Conservation (phyloP, 331 rosid genomes). For the Malus hybrid region DNA sequence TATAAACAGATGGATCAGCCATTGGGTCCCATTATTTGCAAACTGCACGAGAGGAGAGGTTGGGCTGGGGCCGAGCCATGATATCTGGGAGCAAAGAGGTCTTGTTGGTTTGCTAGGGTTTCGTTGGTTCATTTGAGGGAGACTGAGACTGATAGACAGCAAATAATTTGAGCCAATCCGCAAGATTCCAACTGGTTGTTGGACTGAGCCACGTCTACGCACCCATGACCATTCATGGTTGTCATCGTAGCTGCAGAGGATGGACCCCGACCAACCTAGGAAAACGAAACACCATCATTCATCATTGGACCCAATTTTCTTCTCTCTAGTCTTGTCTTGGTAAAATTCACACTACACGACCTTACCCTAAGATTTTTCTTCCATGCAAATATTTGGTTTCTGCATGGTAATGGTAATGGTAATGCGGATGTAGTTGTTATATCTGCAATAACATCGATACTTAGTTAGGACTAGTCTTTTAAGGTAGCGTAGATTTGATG, state of each 20-base stretch:
- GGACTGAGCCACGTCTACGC: conserved; percentile 18
- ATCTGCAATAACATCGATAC: too few relatives aligned
- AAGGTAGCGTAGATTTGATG: too few relatives aligned
- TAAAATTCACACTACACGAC: neutral
- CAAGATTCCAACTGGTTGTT: neutral
- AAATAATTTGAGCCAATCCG: neutral
- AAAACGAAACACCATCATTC: neutral
- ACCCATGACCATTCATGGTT: conserved; percentile 11
- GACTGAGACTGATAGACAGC: neutral
- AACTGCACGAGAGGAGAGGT: conserved; percentile 10
- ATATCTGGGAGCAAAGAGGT: neutral
- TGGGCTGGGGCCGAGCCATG: neutral
- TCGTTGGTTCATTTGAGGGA: neutral
- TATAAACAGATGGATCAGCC: neutral
- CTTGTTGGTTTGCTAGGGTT: neutral
- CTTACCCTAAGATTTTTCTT: too few relatives aligned
- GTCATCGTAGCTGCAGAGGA: neutral
- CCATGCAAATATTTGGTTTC: too few relatives aligned
- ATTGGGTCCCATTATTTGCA: neutral
- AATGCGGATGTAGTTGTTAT: too few relatives aligned
- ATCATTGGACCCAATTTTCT: neutral
- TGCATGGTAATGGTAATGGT: too few relatives aligned
- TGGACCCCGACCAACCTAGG: conserved; percentile 13
- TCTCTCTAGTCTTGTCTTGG: neutral
- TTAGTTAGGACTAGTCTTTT: too few relatives aligned